Base-by-base conservation (phyloP, 345 rosid genomes). In the Barbarea vulgaris region DNA sequence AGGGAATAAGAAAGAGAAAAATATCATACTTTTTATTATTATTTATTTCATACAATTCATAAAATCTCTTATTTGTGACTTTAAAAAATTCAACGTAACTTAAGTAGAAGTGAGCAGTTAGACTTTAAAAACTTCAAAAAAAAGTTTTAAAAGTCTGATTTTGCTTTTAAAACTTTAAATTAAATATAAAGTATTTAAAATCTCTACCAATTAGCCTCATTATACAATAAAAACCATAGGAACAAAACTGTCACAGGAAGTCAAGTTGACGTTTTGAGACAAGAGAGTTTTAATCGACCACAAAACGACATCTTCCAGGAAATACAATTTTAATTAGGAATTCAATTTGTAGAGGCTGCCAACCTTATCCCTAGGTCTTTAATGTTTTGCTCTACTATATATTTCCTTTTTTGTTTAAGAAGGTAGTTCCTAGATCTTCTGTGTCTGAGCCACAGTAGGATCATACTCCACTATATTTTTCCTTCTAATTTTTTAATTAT, bases 231-330 rank as follows among this genome's bases (percentile, higher is more conserved):
- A 47, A 13, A 12, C n/a, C n/a, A n/a, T n/a, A n/a, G 5, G 28
- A 19, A 46, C 12, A 69, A 55, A 56, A 74, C 24, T 51, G 22
- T 75, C 33, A 18, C 17, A 59, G 3, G 36, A 67, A 67, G 37
- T 59, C 61, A 47, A 59, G 68, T 75, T 75, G 53, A 66, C 44
- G 15, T 24, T 33, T 34, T 53, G 1, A 9, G 9, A 44, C 25
- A 33, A 62, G 42, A 30, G 60, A 12, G 27, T 34, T 50, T 56
- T 44, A 74, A 34, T 42, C 2, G 47, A 70, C 47, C 67, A 24
- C 34, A 31, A 31, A n/a, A 25, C 25, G 14, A 28, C 39, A 65
- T 36, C 30, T 66, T 44, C 10, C 21, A 34, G 9, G 27, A 67
- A n/a, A 55, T 69, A 28, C 64, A 37, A 37, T 28, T 28, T 7